Percentiles rank a stretch among this genome's conserved stretches.
These are phyloP conservation scores for Diaporthe caulivora DNA, from an alignment of 2,329 filamentous ascomycete species.

Conservation along the genomic window DNA sequence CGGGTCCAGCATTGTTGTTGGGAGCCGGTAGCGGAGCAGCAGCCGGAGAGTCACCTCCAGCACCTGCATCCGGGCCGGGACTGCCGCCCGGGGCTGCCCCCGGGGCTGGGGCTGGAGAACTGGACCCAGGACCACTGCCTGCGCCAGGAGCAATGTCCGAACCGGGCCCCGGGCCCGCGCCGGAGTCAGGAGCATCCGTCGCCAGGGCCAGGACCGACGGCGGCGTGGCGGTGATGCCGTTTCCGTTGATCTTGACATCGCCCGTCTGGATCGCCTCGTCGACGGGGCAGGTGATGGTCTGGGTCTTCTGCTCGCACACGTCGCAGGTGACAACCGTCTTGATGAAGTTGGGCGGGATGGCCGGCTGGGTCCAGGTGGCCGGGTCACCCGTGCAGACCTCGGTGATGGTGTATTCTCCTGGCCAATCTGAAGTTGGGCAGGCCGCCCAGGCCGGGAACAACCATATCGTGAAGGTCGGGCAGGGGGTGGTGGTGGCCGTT, in stretches of 20 bases:
- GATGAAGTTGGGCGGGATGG: constrained; percentile 54
- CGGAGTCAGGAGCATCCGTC: background rate
- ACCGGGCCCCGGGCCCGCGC: background rate
- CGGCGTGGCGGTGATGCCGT: constrained; percentile 52
- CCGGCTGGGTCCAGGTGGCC: constrained; percentile 46
- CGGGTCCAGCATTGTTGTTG: background rate
- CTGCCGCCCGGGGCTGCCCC: background rate
- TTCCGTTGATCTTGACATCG: constrained; percentile 48
- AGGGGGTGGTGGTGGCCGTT: constrained; percentile 40
- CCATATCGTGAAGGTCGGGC: constrained; percentile 52
- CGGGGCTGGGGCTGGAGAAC: background rate
- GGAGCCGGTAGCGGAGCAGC: background rate
- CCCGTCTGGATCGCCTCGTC: constrained; percentile 48
- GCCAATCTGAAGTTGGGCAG: constrained; percentile 53
- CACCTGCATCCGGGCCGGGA: background rate
- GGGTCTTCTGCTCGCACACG: constrained; percentile 47
- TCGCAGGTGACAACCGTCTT: constrained; percentile 53
- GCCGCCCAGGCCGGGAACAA: constrained; percentile 52
- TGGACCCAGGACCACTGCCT: background rate
- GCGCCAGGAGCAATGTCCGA: background rate
- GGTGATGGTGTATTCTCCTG: constrained; percentile 56
- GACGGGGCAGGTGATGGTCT: constrained; percentile 54
- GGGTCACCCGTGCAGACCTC: constrained; percentile 51
- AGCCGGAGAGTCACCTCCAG: background rate
- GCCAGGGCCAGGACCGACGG: constrained; percentile 34